Percentiles rank a stretch among this genome's conserved stretches.
These are phyloP conservation scores for Colletotrichum tropicicola DNA, from an alignment of 2,329 filamentous ascomycete genomes.

Conservation along the genomic window DNA sequence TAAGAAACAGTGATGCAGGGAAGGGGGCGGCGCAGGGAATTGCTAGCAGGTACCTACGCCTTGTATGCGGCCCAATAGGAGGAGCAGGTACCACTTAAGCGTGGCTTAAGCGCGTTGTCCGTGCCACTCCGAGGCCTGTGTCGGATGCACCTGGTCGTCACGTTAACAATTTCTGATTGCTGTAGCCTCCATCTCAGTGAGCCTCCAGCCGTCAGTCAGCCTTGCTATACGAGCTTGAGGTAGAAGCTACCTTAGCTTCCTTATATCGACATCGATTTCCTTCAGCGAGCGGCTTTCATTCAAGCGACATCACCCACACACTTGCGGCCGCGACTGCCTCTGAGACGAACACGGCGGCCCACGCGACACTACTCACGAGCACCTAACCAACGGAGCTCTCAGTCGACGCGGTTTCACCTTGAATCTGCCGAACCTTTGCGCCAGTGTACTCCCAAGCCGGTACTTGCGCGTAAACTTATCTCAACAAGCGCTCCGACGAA, in stretches of 20 bases:
- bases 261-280: slow-evolving; percentile 10
- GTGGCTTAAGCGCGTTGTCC: slow-evolving; percentile 17
- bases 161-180: slow-evolving; percentile 28
- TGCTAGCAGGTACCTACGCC: slow-evolving; percentile 16
- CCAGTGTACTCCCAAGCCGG: neutral
- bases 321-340: neutral
- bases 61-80: neutral
- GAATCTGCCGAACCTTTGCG: neutral
- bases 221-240: slow-evolving; percentile 14
- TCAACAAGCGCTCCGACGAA: neutral
- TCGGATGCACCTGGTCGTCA: slow-evolving; percentile 9
- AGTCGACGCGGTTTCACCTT: slow-evolving; percentile 14
- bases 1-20: slow-evolving; percentile 16
- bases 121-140: slow-evolving; percentile 7
- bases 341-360: neutral
- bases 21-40: neutral
- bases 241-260: too few species aligned
- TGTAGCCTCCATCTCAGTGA: slow-evolving; percentile 18
- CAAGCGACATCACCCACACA: neutral
- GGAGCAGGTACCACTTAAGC: slow-evolving; percentile 17
- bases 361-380: neutral
- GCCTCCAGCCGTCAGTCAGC: slow-evolving; percentile 1
- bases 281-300: neutral
- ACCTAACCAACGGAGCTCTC: neutral
- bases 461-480: slow-evolving; percentile 6